Conservation (phyloP, 306 rosid species). For the Prunus armeniaca region DNA sequence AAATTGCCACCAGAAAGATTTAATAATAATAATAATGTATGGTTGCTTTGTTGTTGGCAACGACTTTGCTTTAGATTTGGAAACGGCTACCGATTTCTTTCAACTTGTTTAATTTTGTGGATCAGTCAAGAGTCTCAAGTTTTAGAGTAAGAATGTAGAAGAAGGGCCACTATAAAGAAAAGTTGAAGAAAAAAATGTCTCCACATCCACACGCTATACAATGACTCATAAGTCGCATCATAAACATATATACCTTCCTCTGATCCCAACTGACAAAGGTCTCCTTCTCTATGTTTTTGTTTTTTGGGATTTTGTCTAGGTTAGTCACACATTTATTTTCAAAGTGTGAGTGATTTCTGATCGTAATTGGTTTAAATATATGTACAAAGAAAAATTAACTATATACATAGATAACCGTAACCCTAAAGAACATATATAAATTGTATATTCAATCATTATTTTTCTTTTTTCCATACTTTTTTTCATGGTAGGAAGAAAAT, state of each 20-base stretch:
- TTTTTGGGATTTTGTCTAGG: not conserved
- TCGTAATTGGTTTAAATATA: fast-evolving
- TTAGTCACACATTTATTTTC: no score
- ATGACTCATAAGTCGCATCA: not conserved
- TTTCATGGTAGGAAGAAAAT: no score
- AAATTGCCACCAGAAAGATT: not conserved
- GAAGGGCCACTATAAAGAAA: not conserved
- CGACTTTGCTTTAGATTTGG: not conserved
- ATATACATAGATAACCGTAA: no score
- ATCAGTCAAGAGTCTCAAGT: not conserved
- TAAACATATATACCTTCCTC: not conserved
- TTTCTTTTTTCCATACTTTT: no score
- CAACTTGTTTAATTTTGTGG: not conserved
- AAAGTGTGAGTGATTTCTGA: no score
- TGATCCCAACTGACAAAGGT: not conserved
- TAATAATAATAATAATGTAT: no score
- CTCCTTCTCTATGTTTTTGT: not conserved
- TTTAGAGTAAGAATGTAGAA: no score
- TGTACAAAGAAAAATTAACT: no score
- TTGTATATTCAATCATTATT: no score
- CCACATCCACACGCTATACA: not conserved
- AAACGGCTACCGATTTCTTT: not conserved
- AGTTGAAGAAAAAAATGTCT: not conserved
- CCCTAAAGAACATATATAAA: no score
- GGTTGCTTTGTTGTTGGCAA: not conserved